These are phyloP conservation scores for Kwoniella botswanensis DNA, from an alignment of 768 basidiomycete genomes.

Conservation along the genomic window DNA sequence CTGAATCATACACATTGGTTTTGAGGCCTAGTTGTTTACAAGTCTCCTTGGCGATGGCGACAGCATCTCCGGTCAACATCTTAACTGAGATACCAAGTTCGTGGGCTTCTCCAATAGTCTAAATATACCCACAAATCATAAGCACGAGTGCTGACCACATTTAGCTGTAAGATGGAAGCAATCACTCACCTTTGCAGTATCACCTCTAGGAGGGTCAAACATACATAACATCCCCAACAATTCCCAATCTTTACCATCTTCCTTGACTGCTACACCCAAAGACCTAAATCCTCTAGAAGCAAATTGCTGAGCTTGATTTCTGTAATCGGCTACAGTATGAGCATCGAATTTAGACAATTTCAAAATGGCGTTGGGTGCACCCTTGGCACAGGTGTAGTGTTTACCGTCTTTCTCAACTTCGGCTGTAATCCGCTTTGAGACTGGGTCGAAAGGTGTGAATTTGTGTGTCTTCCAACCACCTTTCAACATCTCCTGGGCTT, in stretches of 20 bases:
- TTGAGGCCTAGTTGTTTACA: constrained; percentile 62
- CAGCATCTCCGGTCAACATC: constrained; percentile 65
- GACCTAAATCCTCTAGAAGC: constrained; percentile 62
- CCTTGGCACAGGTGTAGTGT: constrained; percentile 61
- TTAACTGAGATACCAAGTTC: constrained; percentile 62
- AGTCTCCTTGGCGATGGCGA: constrained; percentile 64
- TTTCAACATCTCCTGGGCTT: constrained; percentile 61
- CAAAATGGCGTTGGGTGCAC: constrained; percentile 64
- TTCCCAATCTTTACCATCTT: constrained; percentile 61
- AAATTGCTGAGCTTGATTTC: constrained; percentile 58
- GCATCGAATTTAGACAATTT: constrained; percentile 59
- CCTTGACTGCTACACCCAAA: constrained; percentile 63
- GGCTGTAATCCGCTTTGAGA: constrained; percentile 64
- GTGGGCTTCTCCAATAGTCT: constrained; percentile 62
- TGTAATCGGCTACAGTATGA: constrained; percentile 58
- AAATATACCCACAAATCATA: neutral
- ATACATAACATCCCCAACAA: constrained; percentile 61
- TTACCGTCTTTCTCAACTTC: constrained; percentile 62
- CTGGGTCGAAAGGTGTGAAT: constrained; percentile 64
- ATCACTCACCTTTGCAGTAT: constrained; percentile 59
- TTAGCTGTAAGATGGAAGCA: no score
- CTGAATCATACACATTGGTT: constrained; percentile 63
- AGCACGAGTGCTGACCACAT: neutral
- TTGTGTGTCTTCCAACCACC: constrained; percentile 62
- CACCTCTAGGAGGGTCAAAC: constrained; percentile 63